phyloP scores from a whole-genome alignment of 495 filamentous ascomycete genomes.

The Penicillium atrosanguineum region DNA sequence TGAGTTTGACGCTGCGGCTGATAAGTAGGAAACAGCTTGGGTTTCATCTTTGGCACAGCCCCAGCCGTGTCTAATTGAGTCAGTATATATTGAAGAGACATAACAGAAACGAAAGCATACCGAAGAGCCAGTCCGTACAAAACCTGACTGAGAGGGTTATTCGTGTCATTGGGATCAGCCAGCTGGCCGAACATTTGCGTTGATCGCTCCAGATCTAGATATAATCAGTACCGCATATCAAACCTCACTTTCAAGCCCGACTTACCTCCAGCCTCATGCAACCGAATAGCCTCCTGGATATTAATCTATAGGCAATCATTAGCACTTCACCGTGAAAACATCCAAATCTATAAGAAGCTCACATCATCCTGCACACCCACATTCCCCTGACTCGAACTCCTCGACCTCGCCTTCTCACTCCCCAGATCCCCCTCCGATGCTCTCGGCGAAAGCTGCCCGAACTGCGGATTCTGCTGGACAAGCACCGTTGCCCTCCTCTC shows the following conservation, averaged over 20 bases:
- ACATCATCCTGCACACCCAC: conserved; percentile 46
- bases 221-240: background rate
- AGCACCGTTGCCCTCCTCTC: conserved; percentile 86
- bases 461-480: conserved; percentile 60
- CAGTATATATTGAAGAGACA: background rate
- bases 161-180: conserved; percentile 78
- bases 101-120: conserved; percentile 38
- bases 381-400: conserved; percentile 33
- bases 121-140: conserved; percentile 91
- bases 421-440: conserved; percentile 13
- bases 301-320: conserved; percentile 52
- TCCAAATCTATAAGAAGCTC: conserved; percentile 10
- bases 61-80: conserved; percentile 79
- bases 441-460: conserved; percentile 22
- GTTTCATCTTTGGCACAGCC: conserved; percentile 71
- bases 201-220: conserved; percentile 59
- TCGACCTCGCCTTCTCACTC: conserved; percentile 19
- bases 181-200: conserved; percentile 85
- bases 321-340: background rate
- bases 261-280: conserved; percentile 81
- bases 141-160: conserved; percentile 94
- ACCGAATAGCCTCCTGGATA: conserved; percentile 92
- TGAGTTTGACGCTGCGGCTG: conserved; percentile 85
- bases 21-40: conserved; percentile 77
- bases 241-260: background rate